These are phyloP conservation scores for Didymella segeticola DNA, from an alignment of 2,329 filamentous ascomycete species.

Conservation along the genomic window DNA sequence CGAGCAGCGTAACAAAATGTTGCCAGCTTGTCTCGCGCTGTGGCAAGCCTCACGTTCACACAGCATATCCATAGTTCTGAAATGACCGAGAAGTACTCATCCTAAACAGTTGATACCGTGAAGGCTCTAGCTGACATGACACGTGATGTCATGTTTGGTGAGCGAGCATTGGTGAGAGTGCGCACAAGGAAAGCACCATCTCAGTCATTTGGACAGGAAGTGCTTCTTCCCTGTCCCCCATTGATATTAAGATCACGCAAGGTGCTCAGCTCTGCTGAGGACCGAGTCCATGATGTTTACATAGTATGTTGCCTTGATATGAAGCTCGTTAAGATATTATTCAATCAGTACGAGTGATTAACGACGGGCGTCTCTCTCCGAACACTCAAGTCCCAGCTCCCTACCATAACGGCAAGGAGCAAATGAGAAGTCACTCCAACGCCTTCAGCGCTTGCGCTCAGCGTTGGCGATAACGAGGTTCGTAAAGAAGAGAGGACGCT, in stretches of 20 bases:
- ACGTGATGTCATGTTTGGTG: too few relatives aligned
- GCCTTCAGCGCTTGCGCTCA: conserved; percentile 44
- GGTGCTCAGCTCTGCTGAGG: neutral
- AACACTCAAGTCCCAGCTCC: conserved; percentile 48
- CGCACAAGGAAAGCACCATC: too few relatives aligned
- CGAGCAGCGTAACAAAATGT: neutral
- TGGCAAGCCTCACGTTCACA: neutral
- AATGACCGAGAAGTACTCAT: too few relatives aligned
- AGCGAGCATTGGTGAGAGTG: too few relatives aligned
- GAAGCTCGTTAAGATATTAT: conserved; percentile 55
- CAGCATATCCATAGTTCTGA: too few relatives aligned
- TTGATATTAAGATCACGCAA: too few relatives aligned
- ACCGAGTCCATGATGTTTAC: neutral
- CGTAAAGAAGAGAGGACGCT: conserved; percentile 33
- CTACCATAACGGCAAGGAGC: conserved; percentile 51
- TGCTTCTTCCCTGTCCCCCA: too few relatives aligned
- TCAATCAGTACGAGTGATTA: conserved; percentile 58
- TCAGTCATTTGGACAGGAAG: too few relatives aligned
- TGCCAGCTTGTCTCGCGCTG: neutral
- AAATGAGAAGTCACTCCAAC: conserved; percentile 45
- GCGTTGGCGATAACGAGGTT: conserved; percentile 51
- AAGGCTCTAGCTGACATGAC: too few relatives aligned
- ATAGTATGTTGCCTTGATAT: conserved; percentile 60
- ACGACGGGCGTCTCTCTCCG: conserved; percentile 59
- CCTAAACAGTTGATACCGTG: too few relatives aligned